Conservation (phyloP, 129 eudicot genomes). For the Silybum marianum region DNA sequence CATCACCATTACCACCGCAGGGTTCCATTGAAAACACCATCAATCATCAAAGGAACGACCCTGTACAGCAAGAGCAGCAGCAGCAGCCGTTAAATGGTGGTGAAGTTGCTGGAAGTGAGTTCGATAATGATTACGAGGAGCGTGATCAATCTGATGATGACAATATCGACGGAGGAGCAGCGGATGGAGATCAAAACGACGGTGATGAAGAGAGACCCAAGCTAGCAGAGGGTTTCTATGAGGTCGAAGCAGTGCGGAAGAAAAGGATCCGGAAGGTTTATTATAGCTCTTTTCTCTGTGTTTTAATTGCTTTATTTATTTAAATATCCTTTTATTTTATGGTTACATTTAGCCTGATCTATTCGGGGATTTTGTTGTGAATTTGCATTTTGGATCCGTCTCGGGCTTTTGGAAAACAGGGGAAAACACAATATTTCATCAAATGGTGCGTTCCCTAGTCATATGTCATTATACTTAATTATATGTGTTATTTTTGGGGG, state of each 20-base stretch:
- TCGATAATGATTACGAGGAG: constrained; percentile 28
- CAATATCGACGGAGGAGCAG: not conserved
- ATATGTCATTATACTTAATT: no score
- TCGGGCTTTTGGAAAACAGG: constrained; percentile 45
- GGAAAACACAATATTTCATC: constrained; percentile 63
- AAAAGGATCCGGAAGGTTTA: constrained; percentile 69
- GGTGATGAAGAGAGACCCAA: constrained; percentile 41
- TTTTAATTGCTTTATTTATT: not conserved
- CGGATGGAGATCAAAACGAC: not conserved
- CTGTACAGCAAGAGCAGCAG: not conserved
- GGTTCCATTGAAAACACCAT: no score
- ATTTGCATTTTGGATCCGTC: constrained; percentile 17
- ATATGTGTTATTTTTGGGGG: no score
- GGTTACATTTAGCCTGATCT: not conserved
- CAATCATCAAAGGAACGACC: no score
- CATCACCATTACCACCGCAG: no score
- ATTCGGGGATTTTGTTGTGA: constrained; percentile 24
- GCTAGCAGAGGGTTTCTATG: constrained; percentile 77
- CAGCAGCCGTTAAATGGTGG: constrained; percentile 1
- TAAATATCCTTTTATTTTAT: not conserved
- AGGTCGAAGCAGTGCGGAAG: constrained; percentile 66
- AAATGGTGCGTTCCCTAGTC: constrained; percentile 59
- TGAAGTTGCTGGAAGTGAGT: constrained; percentile 23
- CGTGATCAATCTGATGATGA: constrained; percentile 29
- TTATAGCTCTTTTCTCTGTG: not conserved